Percentiles rank a stretch among this genome's conserved stretches.
Conservation (phyloP, 2,329 filamentous ascomycete species). For the Talaromyces sp. region DNA sequence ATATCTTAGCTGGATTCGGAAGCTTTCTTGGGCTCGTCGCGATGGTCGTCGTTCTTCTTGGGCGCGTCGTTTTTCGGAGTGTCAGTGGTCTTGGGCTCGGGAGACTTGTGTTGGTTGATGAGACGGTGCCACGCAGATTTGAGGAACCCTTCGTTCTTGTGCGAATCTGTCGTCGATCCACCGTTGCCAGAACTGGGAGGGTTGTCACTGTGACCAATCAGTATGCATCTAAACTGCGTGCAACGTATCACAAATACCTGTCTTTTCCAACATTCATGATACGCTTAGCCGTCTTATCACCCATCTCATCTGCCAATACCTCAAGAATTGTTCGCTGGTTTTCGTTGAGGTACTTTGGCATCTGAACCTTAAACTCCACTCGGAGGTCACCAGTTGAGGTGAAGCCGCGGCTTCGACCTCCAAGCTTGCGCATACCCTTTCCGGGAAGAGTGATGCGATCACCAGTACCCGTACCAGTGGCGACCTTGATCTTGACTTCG, state of each 20-base stretch:
- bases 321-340: slow-evolving; percentile 93
- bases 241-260: slow-evolving; percentile 44
- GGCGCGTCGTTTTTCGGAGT: slow-evolving; percentile 25
- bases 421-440: slow-evolving; percentile 89
- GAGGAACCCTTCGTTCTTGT: slow-evolving; percentile 83
- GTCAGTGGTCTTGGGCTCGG: slow-evolving; percentile 28
- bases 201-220: neutral
- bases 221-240: neutral
- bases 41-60: slow-evolving; percentile 23
- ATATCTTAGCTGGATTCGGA: slow-evolving; percentile 33
- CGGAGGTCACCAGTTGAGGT: slow-evolving; percentile 71
- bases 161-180: slow-evolving; percentile 41
- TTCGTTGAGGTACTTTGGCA: slow-evolving; percentile 89
- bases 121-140: slow-evolving; percentile 92
- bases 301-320: slow-evolving; percentile 95
- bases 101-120: slow-evolving; percentile 60
- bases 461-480: slow-evolving; percentile 86
- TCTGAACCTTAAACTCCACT: slow-evolving; percentile 90
- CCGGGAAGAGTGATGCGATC: slow-evolving; percentile 85
- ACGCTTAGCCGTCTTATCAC: slow-evolving; percentile 83
- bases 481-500: slow-evolving; percentile 83
- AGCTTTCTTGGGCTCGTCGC: slow-evolving; percentile 38
- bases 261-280: slow-evolving; percentile 75
- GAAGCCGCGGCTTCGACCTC: slow-evolving; percentile 55
- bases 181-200: slow-evolving; percentile 20